Conservation (phyloP, 257 asterid genomes). For the Ballota nigra region DNA sequence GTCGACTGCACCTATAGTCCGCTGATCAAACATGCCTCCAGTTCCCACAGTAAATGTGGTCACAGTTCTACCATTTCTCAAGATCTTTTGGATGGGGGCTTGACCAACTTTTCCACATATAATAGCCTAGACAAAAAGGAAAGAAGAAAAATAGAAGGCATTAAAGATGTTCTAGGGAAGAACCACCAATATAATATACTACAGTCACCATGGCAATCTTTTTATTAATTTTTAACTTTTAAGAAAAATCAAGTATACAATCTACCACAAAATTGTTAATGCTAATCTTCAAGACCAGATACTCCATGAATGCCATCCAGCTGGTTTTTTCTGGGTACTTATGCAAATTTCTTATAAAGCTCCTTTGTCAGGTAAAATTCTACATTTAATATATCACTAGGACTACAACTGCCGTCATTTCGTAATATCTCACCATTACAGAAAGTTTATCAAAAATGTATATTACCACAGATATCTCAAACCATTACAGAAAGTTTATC, state of each 20-base stretch:
- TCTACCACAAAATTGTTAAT: not conserved
- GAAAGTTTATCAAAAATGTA: not conserved
- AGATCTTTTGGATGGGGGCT: constrained; percentile 87
- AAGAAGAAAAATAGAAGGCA: not conserved
- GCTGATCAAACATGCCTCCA: constrained; percentile 95
- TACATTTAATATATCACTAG: not conserved
- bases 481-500: not conserved
- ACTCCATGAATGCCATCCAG: not conserved
- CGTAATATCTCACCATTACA: not conserved
- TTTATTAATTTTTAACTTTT: too few species aligned
- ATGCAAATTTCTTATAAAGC: not conserved
- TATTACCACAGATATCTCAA: not conserved
- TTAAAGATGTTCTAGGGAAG: not conserved
- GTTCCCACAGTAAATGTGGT: constrained; percentile 92
- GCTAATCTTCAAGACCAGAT: not conserved
- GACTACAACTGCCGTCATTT: not conserved
- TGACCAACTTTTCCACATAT: constrained; percentile 91
- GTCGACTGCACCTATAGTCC: constrained; percentile 48
- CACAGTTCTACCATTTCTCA: constrained; percentile 83
- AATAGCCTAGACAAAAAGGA: constrained; percentile 55
- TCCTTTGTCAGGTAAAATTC: not conserved
- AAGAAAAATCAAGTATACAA: not conserved
- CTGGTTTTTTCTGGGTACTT: too few species aligned
- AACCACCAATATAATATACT: not conserved
- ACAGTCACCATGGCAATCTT: not conserved